phyloP scores from a whole-genome alignment of 768 basidiomycete species.

The Russula emetica region DNA sequence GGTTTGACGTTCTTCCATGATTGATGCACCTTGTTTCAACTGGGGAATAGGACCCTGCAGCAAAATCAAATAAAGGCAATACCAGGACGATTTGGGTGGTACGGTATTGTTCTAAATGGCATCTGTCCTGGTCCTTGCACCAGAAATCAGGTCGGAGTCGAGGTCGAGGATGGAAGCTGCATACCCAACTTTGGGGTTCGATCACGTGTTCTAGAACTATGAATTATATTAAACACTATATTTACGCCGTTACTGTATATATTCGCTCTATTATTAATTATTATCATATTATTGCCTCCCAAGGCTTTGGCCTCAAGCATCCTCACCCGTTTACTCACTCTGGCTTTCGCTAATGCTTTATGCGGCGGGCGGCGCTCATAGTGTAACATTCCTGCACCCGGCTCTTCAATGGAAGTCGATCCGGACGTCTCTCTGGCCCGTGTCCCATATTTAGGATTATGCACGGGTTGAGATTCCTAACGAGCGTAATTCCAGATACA shows the following conservation, averaged over 20 bases:
- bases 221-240: background rate
- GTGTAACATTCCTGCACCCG: too few relatives aligned
- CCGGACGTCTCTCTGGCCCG: background rate
- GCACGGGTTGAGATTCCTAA: background rate
- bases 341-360: background rate
- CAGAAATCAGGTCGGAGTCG: too few relatives aligned
- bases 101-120: background rate
- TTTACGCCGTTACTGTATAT: too few relatives aligned
- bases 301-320: background rate
- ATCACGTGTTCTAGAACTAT: background rate
- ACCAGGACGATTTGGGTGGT: background rate
- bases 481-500: background rate
- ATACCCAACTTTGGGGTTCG: background rate
- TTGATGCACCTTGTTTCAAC: background rate
- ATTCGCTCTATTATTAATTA: background rate
- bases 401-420: background rate
- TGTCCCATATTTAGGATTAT: slow-evolving; percentile 3
- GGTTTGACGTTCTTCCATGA: background rate
- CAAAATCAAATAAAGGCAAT: background rate
- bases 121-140: background rate
- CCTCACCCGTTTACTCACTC: background rate
- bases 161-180: background rate
- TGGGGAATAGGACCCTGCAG: background rate
- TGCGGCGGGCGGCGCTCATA: background rate
- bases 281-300: background rate